These are phyloP conservation scores for Cucurbita ficifolia DNA, from an alignment of 306 rosid genomes.

Conservation along the genomic window DNA sequence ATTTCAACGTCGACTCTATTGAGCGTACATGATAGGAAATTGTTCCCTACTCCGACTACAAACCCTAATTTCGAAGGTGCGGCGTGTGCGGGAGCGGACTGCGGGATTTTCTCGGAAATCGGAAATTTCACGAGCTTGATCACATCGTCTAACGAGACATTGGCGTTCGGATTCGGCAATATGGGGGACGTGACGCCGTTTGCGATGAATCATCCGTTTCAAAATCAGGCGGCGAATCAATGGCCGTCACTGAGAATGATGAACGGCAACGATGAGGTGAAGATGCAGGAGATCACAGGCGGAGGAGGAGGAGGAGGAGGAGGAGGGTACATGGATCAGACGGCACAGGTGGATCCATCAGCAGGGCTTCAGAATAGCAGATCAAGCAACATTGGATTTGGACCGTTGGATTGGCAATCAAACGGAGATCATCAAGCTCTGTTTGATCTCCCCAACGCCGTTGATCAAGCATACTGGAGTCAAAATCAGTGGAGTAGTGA, in stretches of 20 bases:
- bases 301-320: neutral
- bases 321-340: slow-evolving; percentile 32
- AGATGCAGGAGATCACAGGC: slow-evolving; percentile 31
- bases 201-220: slow-evolving; percentile 13
- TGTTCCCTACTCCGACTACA: slow-evolving; percentile 7
- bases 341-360: slow-evolving; percentile 42
- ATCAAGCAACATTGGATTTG: slow-evolving; percentile 29
- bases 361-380: slow-evolving; percentile 28
- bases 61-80: slow-evolving; percentile 18
- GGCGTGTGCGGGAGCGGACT: slow-evolving; percentile 7
- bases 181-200: slow-evolving; percentile 40
- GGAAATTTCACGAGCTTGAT: slow-evolving; percentile 56
- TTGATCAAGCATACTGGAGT: slow-evolving; percentile 84
- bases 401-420: slow-evolving; percentile 75
- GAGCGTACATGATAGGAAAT: slow-evolving; percentile 22
- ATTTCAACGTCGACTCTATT: neutral
- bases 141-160: slow-evolving; percentile 31
- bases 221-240: slow-evolving; percentile 1
- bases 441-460: slow-evolving; percentile 73
- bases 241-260: slow-evolving; percentile 31
- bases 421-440: slow-evolving; percentile 45
- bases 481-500: slow-evolving; percentile 74
- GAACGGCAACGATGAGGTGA: slow-evolving; percentile 21
- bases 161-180: slow-evolving; percentile 35
- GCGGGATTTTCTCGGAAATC: slow-evolving; percentile 64